Conservation (phyloP, 2,329 filamentous ascomycete genomes). For the Phaeosphaeriaceae sp. region DNA sequence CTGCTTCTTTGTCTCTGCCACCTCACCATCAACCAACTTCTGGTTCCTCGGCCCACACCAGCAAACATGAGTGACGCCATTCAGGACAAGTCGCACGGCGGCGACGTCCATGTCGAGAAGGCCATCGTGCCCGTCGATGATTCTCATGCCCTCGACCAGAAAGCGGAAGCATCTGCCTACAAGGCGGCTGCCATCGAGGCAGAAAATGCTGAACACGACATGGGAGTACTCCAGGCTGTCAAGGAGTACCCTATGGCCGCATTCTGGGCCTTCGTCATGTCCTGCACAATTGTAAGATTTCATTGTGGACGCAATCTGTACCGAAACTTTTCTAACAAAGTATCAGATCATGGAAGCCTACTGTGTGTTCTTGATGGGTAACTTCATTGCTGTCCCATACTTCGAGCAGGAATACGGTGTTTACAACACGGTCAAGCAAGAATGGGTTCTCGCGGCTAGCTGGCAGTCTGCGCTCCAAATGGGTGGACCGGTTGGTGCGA, state of each 20-base stretch:
- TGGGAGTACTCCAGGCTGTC: slow-evolving; percentile 59
- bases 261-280: slow-evolving; percentile 64
- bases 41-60: slow-evolving; percentile 21
- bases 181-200: slow-evolving; percentile 64
- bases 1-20: slow-evolving; percentile 27
- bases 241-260: slow-evolving; percentile 61
- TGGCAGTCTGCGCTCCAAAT: slow-evolving; percentile 67
- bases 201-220: slow-evolving; percentile 61
- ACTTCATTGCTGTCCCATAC: slow-evolving; percentile 61
- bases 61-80: slow-evolving; percentile 31
- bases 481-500: slow-evolving; percentile 64
- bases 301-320: not conserved
- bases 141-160: slow-evolving; percentile 41
- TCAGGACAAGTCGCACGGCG: slow-evolving; percentile 23
- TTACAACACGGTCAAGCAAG: slow-evolving; percentile 20
- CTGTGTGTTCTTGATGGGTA: slow-evolving; percentile 66
- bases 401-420: slow-evolving; percentile 60
- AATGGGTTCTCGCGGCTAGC: slow-evolving; percentile 55
- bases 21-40: slow-evolving; percentile 16
- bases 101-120: slow-evolving; percentile 27
- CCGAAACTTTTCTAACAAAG: slow-evolving; percentile 13
- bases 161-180: slow-evolving; percentile 51
- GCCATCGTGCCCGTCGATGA: slow-evolving; percentile 28
- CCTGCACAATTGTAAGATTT: slow-evolving; percentile 59
- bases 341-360: slow-evolving; percentile 70